Evolutionary conservation across 345 rosid genomes (phyloP).

Genomic region (Psidium guajava): DNA sequence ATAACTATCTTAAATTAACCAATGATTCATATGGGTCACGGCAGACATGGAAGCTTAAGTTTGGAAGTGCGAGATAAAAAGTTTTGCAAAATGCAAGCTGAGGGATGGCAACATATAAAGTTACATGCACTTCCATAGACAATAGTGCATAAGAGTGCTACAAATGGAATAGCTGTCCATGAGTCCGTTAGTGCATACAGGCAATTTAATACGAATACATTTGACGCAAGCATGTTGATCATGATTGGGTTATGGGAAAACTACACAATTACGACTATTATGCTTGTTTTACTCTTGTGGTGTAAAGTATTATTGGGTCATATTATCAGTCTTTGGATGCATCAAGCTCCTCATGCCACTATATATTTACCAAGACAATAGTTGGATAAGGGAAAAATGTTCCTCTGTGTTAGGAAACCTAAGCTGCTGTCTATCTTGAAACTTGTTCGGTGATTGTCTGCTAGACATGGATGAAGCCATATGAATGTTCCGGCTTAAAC

Average conservation of each 20-base stretch:
- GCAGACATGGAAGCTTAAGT: background rate
- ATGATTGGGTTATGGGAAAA: background rate
- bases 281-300: background rate
- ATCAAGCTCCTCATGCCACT: background rate
- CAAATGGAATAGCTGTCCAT: background rate
- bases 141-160: background rate
- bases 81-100: background rate
- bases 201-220: background rate
- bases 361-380: background rate
- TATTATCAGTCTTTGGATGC: background rate
- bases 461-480: background rate
- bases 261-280: background rate
- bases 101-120: background rate
- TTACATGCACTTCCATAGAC: background rate
- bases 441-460: background rate
- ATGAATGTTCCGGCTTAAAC: background rate
- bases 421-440: background rate
- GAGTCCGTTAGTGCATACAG: background rate
- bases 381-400: background rate
- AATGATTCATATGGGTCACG: background rate
- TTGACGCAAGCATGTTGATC: background rate
- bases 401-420: background rate
- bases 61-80: background rate
- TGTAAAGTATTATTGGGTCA: background rate
- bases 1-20: background rate